Conservation (phyloP, 1,284 basidiomycete species). For the Puccinia hordei region DNA sequence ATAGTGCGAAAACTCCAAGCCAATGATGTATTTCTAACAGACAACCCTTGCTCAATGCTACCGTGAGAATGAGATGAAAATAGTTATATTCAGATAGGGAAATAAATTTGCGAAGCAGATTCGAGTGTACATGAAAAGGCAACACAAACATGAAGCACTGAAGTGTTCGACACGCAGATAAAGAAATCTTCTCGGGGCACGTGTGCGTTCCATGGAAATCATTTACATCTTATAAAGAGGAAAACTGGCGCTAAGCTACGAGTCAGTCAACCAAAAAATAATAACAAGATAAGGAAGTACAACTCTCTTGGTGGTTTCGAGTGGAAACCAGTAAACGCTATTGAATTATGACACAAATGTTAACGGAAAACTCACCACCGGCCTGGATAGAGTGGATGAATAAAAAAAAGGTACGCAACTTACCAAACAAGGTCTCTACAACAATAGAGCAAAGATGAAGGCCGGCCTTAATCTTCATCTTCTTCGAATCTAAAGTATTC, state of each 20-base stretch:
- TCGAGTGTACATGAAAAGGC: too few relatives aligned
- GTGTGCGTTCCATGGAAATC: not conserved
- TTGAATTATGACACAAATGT: not conserved
- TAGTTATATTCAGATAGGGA: too few relatives aligned
- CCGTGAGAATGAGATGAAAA: too few relatives aligned
- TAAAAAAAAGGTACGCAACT: not conserved
- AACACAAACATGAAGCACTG: too few relatives aligned
- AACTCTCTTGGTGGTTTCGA: not conserved
- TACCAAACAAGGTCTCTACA: not conserved
- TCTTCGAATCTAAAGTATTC: constrained; percentile 46
- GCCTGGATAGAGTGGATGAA: not conserved
- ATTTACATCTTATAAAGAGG: not conserved
- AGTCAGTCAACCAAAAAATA: not conserved
- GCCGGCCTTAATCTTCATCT: constrained; percentile 17
- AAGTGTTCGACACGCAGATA: too few relatives aligned
- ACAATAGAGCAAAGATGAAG: not conserved
- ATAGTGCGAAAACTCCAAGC: too few relatives aligned
- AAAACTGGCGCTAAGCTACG: not conserved
- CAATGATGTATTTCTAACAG: too few relatives aligned
- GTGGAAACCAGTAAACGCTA: not conserved
- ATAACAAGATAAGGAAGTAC: not conserved
- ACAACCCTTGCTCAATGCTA: too few relatives aligned
- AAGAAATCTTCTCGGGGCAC: not conserved
- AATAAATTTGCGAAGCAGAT: too few relatives aligned
- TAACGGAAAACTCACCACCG: not conserved